Conservation (phyloP, 1,139 yeast genomes). For the Diutina ranongensis region DNA sequence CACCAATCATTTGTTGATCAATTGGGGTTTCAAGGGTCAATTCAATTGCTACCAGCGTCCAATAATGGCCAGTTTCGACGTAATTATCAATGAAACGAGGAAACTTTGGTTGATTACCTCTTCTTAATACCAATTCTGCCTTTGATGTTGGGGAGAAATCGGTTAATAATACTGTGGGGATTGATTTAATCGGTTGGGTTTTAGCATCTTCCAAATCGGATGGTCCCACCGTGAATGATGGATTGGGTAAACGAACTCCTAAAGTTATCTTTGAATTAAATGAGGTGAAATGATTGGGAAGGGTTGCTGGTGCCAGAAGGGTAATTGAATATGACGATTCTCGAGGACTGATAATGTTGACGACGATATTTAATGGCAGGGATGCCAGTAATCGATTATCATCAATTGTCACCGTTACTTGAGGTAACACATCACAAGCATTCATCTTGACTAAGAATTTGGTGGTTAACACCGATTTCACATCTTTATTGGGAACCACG, state of each 20-base stretch:
- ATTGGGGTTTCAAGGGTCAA: background rate
- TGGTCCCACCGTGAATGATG: background rate
- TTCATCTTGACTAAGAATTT: background rate
- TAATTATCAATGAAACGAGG: background rate
- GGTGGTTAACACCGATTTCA: background rate
- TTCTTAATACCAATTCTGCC: conserved; percentile 1
- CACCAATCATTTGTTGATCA: background rate
- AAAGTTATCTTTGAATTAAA: background rate
- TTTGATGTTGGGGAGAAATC: background rate
- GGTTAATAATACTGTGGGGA: background rate
- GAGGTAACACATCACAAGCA: background rate
- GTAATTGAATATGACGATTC: background rate
- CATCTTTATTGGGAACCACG: background rate
- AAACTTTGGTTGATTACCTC: background rate
- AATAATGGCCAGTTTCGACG: background rate
- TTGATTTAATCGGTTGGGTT: background rate
- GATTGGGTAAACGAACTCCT: background rate
- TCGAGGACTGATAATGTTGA: background rate
- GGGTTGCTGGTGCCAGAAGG: background rate
- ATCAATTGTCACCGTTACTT: background rate
- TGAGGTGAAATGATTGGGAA: background rate
- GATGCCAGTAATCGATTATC: background rate
- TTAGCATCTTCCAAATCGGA: background rate
- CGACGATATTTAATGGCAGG: background rate
- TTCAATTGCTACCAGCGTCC: conserved; percentile 3